Percentiles rank a stretch among this genome's conserved stretches.
Conservation (phyloP, 306 rosid species). For the Astragalus membranaceus region DNA sequence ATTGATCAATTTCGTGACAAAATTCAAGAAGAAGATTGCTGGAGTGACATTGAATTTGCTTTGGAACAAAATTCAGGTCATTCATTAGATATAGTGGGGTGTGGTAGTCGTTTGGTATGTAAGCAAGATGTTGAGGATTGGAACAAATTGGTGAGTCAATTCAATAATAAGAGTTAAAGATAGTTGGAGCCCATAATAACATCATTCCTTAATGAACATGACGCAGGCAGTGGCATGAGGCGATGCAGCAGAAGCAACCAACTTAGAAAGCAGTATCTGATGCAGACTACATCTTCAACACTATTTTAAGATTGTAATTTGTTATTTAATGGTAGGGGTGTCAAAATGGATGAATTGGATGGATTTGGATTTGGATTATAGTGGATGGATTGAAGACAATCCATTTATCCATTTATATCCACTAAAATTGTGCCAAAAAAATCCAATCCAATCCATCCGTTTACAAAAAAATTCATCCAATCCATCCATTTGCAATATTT, state of each 20-base stretch:
- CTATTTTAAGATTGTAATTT: neutral
- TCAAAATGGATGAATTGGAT: too few relatives aligned
- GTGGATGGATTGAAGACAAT: too few relatives aligned
- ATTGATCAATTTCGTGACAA: neutral
- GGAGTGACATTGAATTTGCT: neutral
- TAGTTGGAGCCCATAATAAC: neutral
- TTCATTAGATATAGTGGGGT: too few relatives aligned
- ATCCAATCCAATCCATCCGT: too few relatives aligned
- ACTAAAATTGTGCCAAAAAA: too few relatives aligned
- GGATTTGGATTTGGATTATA: too few relatives aligned
- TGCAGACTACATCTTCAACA: neutral
- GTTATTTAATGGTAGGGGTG: too few relatives aligned
- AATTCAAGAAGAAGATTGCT: neutral
- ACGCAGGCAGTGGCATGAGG: neutral
- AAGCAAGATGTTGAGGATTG: constrained; percentile 9
- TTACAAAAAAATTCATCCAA: too few relatives aligned
- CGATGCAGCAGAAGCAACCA: neutral
- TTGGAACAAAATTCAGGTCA: too few relatives aligned
- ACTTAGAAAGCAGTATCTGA: neutral
- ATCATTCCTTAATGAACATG: neutral
- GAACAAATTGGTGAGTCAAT: neutral
- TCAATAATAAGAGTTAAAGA: neutral
- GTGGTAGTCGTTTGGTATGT: neutral
- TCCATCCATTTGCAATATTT: too few relatives aligned
- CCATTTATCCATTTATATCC: too few relatives aligned